Conservation (phyloP, 2,329 filamentous ascomycete genomes). For the Macrophomina tecta region DNA sequence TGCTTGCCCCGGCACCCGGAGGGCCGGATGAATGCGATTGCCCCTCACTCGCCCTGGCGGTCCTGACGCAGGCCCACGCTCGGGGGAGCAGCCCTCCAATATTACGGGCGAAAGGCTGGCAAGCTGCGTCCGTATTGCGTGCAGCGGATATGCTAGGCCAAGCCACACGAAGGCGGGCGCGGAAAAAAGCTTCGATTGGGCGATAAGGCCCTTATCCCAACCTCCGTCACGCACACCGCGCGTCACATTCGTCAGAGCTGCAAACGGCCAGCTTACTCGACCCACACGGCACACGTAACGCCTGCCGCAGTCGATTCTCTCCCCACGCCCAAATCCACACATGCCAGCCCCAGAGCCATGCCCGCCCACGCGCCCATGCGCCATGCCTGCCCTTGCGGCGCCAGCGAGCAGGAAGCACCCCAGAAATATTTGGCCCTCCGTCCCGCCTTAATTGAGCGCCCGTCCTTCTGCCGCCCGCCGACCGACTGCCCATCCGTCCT, state of each 20-base stretch:
- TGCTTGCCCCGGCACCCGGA: neutral
- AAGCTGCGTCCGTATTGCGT: neutral
- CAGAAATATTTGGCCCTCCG: neutral
- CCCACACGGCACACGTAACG: slow-evolving; percentile 16
- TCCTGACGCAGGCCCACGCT: no score
- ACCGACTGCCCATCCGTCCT: neutral
- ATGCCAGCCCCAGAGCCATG: slow-evolving; percentile 6
- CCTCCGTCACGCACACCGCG: slow-evolving; percentile 21
- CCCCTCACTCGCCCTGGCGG: neutral
- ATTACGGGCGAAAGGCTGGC: no score
- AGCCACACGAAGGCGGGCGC: slow-evolving; percentile 4
- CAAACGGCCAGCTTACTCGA: slow-evolving; percentile 11
- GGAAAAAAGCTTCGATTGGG: slow-evolving; percentile 1
- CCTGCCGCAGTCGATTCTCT: neutral
- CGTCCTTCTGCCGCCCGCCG: neutral
- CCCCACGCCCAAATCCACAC: neutral
- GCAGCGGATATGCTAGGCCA: neutral
- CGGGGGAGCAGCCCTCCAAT: no score
- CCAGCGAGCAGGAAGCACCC: neutral
- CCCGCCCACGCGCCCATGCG: neutral
- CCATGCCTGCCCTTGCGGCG: slow-evolving; percentile 13
- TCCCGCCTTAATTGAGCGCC: slow-evolving; percentile 1
- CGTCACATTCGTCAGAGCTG: slow-evolving; percentile 25
- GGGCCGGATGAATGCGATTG: neutral
- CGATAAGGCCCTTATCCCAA: slow-evolving; percentile 8